Conservation (phyloP, 2,329 filamentous ascomycete genomes). For the Corinectria fuckeliana region DNA sequence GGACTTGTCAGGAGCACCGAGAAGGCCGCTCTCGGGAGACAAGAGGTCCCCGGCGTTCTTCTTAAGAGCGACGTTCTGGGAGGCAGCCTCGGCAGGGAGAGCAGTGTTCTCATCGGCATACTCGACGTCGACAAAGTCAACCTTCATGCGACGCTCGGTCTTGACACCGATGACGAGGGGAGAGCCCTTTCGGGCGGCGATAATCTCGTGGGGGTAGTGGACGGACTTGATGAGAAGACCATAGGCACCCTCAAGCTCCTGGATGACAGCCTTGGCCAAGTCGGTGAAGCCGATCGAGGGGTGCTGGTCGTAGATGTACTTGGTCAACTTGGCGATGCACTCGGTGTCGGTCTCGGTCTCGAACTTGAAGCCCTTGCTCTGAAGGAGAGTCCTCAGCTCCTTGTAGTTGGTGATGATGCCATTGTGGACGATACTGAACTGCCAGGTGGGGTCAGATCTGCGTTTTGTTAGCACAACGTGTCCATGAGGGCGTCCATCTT, state of each 20-base stretch:
- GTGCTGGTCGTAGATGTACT: conserved; percentile 97
- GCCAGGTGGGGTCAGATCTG: conserved; percentile 92
- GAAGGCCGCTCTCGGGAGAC: conserved; percentile 65
- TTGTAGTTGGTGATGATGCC: conserved; percentile 99
- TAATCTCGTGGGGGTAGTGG: conserved; percentile 97
- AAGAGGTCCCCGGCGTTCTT: conserved; percentile 77
- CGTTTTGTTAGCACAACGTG: conserved; percentile 30
- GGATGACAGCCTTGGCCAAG: conserved; percentile 95
- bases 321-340: conserved; percentile 98
- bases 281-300: conserved; percentile 95
- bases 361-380: conserved; percentile 95
- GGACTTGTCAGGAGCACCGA: conserved; percentile 95
- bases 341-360: conserved; percentile 99
- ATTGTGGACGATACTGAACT: conserved; percentile 98
- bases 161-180: conserved; percentile 96
- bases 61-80: conserved; percentile 96
- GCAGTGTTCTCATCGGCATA: conserved; percentile 85
- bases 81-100: conserved; percentile 90
- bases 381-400: conserved; percentile 92
- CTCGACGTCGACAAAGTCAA: conserved; percentile 99
- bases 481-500: neutral
- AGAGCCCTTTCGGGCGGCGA: conserved; percentile 97
- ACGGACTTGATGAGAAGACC: conserved; percentile 97
- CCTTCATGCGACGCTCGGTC: conserved; percentile 99
- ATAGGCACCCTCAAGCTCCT: conserved; percentile 97